Percentiles rank a stretch among this genome's conserved stretches.
Evolutionary conservation across 441 rosid genomes (phyloP).

Genomic region (Rhodomyrtus psidioides): DNA sequence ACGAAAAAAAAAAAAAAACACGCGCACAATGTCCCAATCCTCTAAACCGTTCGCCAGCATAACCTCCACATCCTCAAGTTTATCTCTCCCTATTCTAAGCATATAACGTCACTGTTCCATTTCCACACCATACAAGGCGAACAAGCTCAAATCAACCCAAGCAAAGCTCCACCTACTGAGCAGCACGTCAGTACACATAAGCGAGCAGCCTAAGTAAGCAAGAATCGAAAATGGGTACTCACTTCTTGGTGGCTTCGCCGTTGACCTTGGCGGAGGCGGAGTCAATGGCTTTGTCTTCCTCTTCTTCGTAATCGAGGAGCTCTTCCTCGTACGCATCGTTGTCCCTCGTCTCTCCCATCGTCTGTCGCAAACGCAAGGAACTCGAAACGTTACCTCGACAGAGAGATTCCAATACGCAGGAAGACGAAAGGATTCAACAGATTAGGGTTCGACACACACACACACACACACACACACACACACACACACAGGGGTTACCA

Average conservation of each 20-base stretch:
- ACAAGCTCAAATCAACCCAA: background rate
- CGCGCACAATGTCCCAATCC: background rate
- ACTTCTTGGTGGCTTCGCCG: conserved; percentile 91
- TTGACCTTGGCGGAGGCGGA: conserved; percentile 65
- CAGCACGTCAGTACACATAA: background rate
- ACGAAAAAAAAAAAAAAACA: too few relatives aligned
- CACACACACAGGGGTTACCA: too few relatives aligned
- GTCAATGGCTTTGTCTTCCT: conserved; percentile 82
- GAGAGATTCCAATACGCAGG: background rate
- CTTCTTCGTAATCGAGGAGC: conserved; percentile 97
- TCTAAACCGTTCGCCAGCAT: background rate
- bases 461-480: too few relatives aligned
- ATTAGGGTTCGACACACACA: background rate
- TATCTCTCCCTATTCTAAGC: background rate
- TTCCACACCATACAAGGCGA: background rate
- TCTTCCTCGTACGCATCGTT: conserved; percentile 98
- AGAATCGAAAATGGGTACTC: conserved; percentile 7
- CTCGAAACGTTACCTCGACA: background rate
- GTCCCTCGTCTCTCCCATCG: conserved; percentile 90
- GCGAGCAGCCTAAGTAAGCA: background rate
- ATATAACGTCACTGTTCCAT: background rate
- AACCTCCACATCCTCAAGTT: background rate
- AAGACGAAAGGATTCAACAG: background rate
- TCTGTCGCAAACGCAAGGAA: background rate
- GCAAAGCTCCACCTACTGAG: background rate